Base-by-base conservation (phyloP, 306 rosid species). In the Vigna reflexopilosa region DNA sequence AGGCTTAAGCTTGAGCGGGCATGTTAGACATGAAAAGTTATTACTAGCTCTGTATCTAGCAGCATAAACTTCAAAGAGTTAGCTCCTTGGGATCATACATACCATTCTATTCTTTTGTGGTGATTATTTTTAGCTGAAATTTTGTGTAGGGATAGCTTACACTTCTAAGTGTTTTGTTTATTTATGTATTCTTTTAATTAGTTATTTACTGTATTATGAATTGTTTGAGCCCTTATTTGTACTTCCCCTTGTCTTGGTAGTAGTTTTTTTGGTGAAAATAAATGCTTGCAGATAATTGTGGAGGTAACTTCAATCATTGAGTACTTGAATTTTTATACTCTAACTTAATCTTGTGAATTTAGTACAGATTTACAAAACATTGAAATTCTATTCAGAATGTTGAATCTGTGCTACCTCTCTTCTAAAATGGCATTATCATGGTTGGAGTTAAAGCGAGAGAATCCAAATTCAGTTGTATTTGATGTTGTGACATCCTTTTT, bases 71-170 rank as follows among this genome's bases (percentile, higher is more conserved):
- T 22, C 16, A 10, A 57, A 22, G 5, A 13, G 20, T 28, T 14
- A 17, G 28, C 51, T 71, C 68, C 58, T 62, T 49, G 47, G 54
- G 2, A 20, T 16, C 49, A 17, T 5, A 66, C 58, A 10, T 61
- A 49, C 52, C 66, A 34, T 13, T 81, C 48, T 49, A 75, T 61
- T 76, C 56, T 32, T 71, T 76, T 36, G 6, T 47, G 9, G 11
- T 28, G 42, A 52, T 44, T 50, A 7, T 44, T 49, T 77, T 82
- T 72, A 8, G 26, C 26, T 61, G 15, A 30, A 63, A 11, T 4
- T 48, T 30, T 19, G 76, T 19, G 76, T 57, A 9, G 63, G 64
- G 54, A 57, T 26, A 14, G 70, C 20, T 48, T 72, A 28, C 30
- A 36, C 45, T 77, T 36, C 45, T 51, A 56, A 26, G 52, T 9